Percentiles rank a stretch among this genome's conserved stretches.
These are phyloP conservation scores for Cyclostephanos invisitatus DNA, from an alignment of 108 stramenopile genomes.

Conservation along the genomic window DNA sequence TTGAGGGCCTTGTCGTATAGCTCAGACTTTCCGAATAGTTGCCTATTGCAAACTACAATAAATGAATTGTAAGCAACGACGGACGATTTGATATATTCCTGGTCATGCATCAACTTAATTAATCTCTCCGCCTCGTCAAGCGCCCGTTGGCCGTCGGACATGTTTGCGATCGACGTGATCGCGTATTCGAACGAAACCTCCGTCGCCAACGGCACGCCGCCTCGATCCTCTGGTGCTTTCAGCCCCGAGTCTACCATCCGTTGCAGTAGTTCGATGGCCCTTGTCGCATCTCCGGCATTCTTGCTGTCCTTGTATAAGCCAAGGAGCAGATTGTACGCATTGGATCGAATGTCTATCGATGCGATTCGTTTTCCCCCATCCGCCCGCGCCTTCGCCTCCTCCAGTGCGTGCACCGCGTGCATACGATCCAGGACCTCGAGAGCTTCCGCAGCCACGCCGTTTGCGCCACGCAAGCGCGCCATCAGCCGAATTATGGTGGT, in stretches of 20 bases:
- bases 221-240: slow-evolving; percentile 17
- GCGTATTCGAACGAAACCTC: slow-evolving; percentile 48
- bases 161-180: slow-evolving; percentile 33
- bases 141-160: slow-evolving; percentile 22
- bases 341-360: slow-evolving; percentile 41
- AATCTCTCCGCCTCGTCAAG: slow-evolving; percentile 35
- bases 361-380: slow-evolving; percentile 25
- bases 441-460: slow-evolving; percentile 33
- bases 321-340: slow-evolving; percentile 47
- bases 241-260: slow-evolving; percentile 44
- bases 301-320: slow-evolving; percentile 44
- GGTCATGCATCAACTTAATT: slow-evolving; percentile 35
- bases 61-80: slow-evolving; percentile 43
- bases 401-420: slow-evolving; percentile 30
- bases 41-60: slow-evolving; percentile 28
- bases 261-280: slow-evolving; percentile 41
- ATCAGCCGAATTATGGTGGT: slow-evolving; percentile 37
- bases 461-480: slow-evolving; percentile 34
- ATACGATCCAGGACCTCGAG: slow-evolving; percentile 41
- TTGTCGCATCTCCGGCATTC: slow-evolving; percentile 21
- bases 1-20: slow-evolving; percentile 32
- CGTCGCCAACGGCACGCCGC: slow-evolving; percentile 39
- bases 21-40: slow-evolving; percentile 16
- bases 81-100: slow-evolving; percentile 36
- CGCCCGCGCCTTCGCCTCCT: not conserved